phyloP scores from a whole-genome alignment of 176 grass and related monocot species.

The Cenchrus fungigraminus region DNA sequence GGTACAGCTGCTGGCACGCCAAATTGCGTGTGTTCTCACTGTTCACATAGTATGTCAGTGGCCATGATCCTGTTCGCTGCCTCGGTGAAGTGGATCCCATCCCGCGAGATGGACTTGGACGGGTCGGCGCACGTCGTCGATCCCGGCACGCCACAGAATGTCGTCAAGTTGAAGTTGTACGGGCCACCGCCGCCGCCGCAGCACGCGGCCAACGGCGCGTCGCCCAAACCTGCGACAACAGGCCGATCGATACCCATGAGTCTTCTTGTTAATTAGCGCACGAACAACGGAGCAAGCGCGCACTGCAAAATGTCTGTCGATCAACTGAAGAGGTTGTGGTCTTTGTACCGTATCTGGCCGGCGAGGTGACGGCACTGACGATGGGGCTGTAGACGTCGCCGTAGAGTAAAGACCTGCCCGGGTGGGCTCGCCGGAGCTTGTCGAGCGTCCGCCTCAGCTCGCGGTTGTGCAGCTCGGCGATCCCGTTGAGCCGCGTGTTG shows the following conservation, averaged over 20 bases:
- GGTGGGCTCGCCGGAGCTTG: conserved; percentile 24
- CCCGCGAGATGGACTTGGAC: conserved; percentile 14
- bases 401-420: conserved; percentile 36
- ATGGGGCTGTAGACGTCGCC: not conserved
- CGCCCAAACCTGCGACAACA: not conserved
- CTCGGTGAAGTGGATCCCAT: conserved; percentile 29
- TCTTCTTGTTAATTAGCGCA: too few species aligned
- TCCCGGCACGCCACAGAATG: not conserved
- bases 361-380: not conserved
- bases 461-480: conserved; percentile 60
- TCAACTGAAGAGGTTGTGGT: too few species aligned
- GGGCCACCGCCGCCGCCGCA: conserved; percentile 27
- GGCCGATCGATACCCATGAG: not conserved
- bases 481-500: conserved; percentile 47
- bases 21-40: too few species aligned
- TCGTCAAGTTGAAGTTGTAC: conserved; percentile 17
- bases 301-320: too few species aligned
- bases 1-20: too few species aligned
- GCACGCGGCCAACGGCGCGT: conserved; percentile 33
- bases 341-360: not conserved
- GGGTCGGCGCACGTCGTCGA: conserved; percentile 13
- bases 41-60: not conserved
- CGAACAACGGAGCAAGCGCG: too few species aligned
- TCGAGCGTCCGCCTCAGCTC: conserved; percentile 31
- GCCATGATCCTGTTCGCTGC: not conserved